Evolutionary conservation across 805 yeast species (phyloP).

Genomic region (Yarrowia osloensis): DNA sequence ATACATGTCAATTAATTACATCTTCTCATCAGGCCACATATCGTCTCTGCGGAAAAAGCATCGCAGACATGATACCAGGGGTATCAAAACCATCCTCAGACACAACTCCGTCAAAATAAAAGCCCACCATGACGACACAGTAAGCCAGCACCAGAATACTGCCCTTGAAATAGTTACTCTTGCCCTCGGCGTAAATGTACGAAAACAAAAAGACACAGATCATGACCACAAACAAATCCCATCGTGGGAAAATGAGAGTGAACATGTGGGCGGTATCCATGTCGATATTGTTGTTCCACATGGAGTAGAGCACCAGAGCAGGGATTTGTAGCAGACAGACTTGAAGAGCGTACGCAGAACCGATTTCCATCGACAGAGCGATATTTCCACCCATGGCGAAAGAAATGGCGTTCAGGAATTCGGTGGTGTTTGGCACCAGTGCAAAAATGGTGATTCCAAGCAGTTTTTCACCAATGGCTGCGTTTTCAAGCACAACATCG

Average conservation of each 20-base stretch:
- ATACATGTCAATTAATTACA: no score
- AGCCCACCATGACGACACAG: conserved; percentile 73
- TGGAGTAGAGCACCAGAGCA: conserved; percentile 76
- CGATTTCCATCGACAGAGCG: conserved; percentile 95
- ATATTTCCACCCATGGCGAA: conserved; percentile 96
- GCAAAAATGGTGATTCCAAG: conserved; percentile 94
- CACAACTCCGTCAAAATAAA: conserved; percentile 54
- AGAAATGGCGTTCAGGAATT: conserved; percentile 93
- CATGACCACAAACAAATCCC: conserved; percentile 89
- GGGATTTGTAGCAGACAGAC: conserved; percentile 94
- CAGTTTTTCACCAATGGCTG: conserved; percentile 86
- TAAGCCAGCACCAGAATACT: conserved; percentile 80
- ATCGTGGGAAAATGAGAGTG: conserved; percentile 85
- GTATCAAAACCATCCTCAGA: neutral
- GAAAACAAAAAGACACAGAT: conserved; percentile 87
- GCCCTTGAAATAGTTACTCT: conserved; percentile 94
- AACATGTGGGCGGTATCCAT: conserved; percentile 47
- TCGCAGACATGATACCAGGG: neutral
- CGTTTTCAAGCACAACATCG: conserved; percentile 75
- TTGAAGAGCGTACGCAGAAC: conserved; percentile 95
- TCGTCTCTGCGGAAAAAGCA: neutral
- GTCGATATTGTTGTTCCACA: conserved; percentile 43
- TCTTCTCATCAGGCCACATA: no score
- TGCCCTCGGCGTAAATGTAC: conserved; percentile 94
- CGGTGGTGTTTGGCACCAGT: conserved; percentile 94